Evolutionary conservation across 768 basidiomycete genomes (phyloP).

Genomic region (Mycena vulgaris): DNA sequence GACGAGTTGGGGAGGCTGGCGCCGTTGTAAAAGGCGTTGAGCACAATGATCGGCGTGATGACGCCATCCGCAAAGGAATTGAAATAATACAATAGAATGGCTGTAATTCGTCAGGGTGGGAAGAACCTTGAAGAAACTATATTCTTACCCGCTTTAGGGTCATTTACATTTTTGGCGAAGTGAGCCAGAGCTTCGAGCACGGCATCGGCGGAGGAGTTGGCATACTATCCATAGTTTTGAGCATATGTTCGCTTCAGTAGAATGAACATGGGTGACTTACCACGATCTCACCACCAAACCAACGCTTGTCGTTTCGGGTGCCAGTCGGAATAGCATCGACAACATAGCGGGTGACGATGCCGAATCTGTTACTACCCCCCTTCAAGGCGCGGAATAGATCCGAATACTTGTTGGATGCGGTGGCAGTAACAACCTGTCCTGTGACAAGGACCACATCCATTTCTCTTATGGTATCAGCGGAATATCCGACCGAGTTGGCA

Average conservation of each 20-base stretch:
- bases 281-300: slow-evolving; percentile 56
- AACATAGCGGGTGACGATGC: slow-evolving; percentile 60
- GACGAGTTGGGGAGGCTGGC: no score
- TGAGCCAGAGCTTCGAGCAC: slow-evolving; percentile 52
- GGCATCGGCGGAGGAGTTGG: slow-evolving; percentile 51
- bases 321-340: slow-evolving; percentile 57
- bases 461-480: slow-evolving; percentile 50
- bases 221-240: neutral
- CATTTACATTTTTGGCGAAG: slow-evolving; percentile 48
- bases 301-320: slow-evolving; percentile 53
- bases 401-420: slow-evolving; percentile 53
- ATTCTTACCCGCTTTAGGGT: slow-evolving; percentile 54
- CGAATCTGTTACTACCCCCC: slow-evolving; percentile 61
- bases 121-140: no score
- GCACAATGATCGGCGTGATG: no score
- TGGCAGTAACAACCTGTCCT: slow-evolving; percentile 58
- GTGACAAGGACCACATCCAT: slow-evolving; percentile 60
- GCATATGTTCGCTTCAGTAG: no score
- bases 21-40: no score
- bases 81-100: no score
- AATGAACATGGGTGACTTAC: slow-evolving; percentile 44
- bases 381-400: slow-evolving; percentile 62
- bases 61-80: no score
- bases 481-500: slow-evolving; percentile 53
- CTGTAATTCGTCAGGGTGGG: no score